Percentiles rank a stretch among this genome's conserved stretches.
Evolutionary conservation across 148 eudicot species (phyloP).

Genomic region (Rhododendron griersonianum): DNA sequence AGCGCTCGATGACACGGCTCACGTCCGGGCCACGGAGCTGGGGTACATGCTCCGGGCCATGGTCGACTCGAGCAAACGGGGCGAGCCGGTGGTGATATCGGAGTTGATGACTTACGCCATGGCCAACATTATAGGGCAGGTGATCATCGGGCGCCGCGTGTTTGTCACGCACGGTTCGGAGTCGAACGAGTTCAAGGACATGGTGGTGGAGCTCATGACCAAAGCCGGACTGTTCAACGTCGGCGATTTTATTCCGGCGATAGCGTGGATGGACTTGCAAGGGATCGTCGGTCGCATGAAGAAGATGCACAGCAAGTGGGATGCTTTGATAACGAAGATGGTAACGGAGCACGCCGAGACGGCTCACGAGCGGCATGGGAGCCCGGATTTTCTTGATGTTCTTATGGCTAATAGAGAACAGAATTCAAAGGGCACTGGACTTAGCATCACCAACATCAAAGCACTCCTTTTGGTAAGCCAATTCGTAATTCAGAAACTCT

Average conservation of each 20-base stretch:
- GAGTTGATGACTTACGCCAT: conserved; percentile 18
- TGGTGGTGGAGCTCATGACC: conserved; percentile 24
- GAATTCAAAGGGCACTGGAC: neutral
- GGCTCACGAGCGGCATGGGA: conserved; percentile 13
- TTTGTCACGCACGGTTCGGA: conserved; percentile 15
- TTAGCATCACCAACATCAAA: neutral
- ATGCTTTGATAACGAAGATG: conserved; percentile 18
- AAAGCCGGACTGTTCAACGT: conserved; percentile 19
- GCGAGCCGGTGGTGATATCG: conserved; percentile 16
- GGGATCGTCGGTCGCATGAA: conserved; percentile 31
- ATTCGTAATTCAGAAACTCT: neutral
- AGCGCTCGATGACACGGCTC: conserved; percentile 17
- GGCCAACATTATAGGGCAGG: conserved; percentile 27
- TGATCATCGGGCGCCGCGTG: conserved; percentile 18
- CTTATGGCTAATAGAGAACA: neutral
- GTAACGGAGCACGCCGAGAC: conserved; percentile 16
- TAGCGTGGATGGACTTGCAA: conserved; percentile 29
- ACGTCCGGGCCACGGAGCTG: conserved; percentile 8
- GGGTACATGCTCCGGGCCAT: conserved; percentile 15
- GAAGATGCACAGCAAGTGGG: conserved; percentile 20
- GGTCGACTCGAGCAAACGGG: neutral
- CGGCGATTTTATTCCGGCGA: conserved; percentile 22
- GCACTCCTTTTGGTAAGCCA: neutral
- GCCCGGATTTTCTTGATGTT: conserved; percentile 24
- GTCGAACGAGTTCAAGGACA: conserved; percentile 21